Evolutionary conservation across 192 early-diverging fungal species (phyloP).

Genomic region (Globomyces pollinis-pini): DNA sequence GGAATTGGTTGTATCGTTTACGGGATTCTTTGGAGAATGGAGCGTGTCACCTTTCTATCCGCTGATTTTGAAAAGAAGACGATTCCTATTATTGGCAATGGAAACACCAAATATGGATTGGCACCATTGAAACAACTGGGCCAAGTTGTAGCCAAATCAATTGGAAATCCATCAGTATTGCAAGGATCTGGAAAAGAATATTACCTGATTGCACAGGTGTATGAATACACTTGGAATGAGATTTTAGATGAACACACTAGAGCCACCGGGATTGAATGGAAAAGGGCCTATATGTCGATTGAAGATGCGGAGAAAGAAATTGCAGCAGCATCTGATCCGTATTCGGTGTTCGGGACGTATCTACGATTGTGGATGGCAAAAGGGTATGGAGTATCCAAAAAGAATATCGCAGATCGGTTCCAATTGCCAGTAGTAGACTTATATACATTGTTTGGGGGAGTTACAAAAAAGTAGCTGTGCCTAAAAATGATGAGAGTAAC

Average conservation of each 20-base stretch:
- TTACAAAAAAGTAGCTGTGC: too few relatives aligned
- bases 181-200: neutral
- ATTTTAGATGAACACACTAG: neutral
- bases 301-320: neutral
- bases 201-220: neutral
- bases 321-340: neutral
- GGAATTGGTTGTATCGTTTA: neutral
- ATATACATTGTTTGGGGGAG: too few relatives aligned
- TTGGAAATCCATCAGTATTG: neutral
- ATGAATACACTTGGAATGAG: neutral
- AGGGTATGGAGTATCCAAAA: neutral
- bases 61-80: neutral
- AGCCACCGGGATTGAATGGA: neutral
- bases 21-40: slow-evolving; percentile 3
- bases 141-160: neutral
- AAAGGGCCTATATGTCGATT: neutral
- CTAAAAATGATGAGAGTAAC: too few relatives aligned
- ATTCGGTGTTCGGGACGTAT: neutral
- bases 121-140: neutral
- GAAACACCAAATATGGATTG: neutral
- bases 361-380: neutral
- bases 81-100: neutral
- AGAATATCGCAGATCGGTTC: neutral
- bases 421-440: too few relatives aligned
- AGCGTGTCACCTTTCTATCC: neutral